These are phyloP conservation scores for Senna tora DNA, from an alignment of 306 rosid genomes.

Conservation along the genomic window DNA sequence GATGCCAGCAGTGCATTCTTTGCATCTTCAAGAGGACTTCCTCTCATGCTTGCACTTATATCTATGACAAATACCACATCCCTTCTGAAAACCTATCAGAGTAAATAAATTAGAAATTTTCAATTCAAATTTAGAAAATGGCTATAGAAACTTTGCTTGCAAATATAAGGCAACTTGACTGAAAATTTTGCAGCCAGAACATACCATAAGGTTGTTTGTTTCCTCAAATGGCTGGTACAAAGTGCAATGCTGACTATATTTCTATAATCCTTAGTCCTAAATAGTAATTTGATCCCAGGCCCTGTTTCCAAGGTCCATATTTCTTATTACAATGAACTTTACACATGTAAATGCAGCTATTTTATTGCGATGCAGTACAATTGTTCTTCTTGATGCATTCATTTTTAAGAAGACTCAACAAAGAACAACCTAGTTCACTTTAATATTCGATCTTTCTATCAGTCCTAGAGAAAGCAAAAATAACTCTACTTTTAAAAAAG, in stretches of 20 bases:
- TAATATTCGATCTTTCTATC: slow-evolving; percentile 11
- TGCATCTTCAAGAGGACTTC: slow-evolving; percentile 69
- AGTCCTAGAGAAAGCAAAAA: slow-evolving; percentile 19
- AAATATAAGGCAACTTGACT: slow-evolving; percentile 31
- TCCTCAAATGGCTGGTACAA: background rate
- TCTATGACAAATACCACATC: slow-evolving; percentile 83
- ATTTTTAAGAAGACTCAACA: slow-evolving; percentile 2
- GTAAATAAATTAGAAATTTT: slow-evolving; percentile 25
- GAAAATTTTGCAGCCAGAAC: slow-evolving; percentile 14
- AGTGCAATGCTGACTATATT: slow-evolving; percentile 3
- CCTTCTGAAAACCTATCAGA: slow-evolving; percentile 69
- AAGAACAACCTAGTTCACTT: slow-evolving; percentile 18
- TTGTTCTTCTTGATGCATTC: slow-evolving; percentile 17
- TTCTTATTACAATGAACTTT: background rate
- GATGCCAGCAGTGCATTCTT: slow-evolving; percentile 73
- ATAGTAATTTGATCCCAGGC: background rate
- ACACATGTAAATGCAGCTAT: slow-evolving; percentile 25
- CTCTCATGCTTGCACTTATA: slow-evolving; percentile 87
- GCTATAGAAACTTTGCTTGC: background rate
- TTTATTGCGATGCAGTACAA: slow-evolving; percentile 1
- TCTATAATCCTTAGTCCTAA: slow-evolving; percentile 12
- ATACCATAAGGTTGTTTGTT: background rate
- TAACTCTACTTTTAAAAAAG: background rate
- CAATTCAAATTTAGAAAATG: slow-evolving; percentile 3
- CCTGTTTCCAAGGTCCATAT: slow-evolving; percentile 14